A percentile compares a stretch with the other conserved stretches of the same genome.
Evolutionary conservation across 192 early-diverging fungal genomes (phyloP).

Genomic region (Coemansia sp.): DNA sequence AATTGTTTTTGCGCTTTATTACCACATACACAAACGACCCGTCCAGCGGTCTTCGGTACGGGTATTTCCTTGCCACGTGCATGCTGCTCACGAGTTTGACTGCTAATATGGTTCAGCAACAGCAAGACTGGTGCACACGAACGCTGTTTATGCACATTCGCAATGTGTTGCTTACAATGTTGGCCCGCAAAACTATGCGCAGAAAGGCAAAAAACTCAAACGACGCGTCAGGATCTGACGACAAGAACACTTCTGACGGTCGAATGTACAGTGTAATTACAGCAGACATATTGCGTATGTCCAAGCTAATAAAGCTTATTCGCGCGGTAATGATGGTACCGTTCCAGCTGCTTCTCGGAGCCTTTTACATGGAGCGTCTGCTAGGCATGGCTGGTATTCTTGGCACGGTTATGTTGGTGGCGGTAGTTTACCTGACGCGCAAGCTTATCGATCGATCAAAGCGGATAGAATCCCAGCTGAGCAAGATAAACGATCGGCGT

Average conservation of each 20-base stretch:
- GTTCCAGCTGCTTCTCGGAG: constrained; percentile 63
- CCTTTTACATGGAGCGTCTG: constrained; percentile 67
- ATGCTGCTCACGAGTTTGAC: constrained; percentile 55
- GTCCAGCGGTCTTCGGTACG: constrained; percentile 37
- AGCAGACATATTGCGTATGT: constrained; percentile 63
- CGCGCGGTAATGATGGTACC: constrained; percentile 60
- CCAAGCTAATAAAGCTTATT: constrained; percentile 53
- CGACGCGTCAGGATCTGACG: background rate
- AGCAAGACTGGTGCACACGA: constrained; percentile 64
- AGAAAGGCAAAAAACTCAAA: constrained; percentile 16
- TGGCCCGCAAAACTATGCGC: constrained; percentile 62
- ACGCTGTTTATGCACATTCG: constrained; percentile 60
- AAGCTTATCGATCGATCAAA: constrained; percentile 52
- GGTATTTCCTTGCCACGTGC: constrained; percentile 59
- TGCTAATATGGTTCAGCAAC: constrained; percentile 56
- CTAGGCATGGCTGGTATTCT: constrained; percentile 76
- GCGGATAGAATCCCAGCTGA: constrained; percentile 58
- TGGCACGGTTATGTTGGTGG: constrained; percentile 67
- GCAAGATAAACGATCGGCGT: constrained; percentile 65
- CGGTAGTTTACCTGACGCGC: constrained; percentile 57
- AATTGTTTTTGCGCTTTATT: constrained; percentile 58
- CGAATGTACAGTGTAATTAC: constrained; percentile 67
- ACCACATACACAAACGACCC: constrained; percentile 20
- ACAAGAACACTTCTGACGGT: constrained; percentile 40
- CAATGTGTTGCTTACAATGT: constrained; percentile 58